phyloP scores from a whole-genome alignment of 768 basidiomycete genomes.

The Leccinum imitatum region DNA sequence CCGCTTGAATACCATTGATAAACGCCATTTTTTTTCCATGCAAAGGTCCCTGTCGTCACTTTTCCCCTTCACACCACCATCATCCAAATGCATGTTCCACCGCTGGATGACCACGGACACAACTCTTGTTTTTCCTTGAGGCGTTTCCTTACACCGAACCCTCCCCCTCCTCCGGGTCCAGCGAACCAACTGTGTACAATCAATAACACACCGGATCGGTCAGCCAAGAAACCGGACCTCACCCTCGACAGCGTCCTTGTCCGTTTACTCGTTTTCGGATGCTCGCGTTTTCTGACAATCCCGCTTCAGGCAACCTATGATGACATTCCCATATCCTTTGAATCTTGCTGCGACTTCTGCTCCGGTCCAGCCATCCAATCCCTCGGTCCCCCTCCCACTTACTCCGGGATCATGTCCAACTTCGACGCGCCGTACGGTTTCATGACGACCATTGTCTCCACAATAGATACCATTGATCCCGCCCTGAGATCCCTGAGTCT shows the following conservation, averaged over 20 bases:
- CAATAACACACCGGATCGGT: not conserved
- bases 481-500: conserved; percentile 65
- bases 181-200: not conserved
- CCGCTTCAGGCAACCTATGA: conserved; percentile 10
- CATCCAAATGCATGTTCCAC: conserved; percentile 22
- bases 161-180: not conserved
- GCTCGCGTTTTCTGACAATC: conserved; percentile 1
- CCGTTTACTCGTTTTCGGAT: not conserved
- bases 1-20: conserved; percentile 27
- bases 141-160: conserved; percentile 17
- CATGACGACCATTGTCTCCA: conserved; percentile 51
- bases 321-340: conserved; percentile 33
- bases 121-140: conserved; percentile 22
- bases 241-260: conserved; percentile 8
- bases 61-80: conserved; percentile 8
- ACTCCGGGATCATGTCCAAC: conserved; percentile 28
- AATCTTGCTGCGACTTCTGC: conserved; percentile 47
- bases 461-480: conserved; percentile 49
- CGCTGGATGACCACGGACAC: conserved; percentile 25
- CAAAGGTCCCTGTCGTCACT: conserved; percentile 3
- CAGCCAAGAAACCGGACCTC: conserved; percentile 6
- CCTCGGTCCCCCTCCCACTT: conserved; percentile 43
- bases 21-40: conserved; percentile 28
- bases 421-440: conserved; percentile 35
- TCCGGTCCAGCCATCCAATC: conserved; percentile 20